Base-by-base conservation (phyloP, 208 protist species). In the Leishmania martiniquensis region DNA sequence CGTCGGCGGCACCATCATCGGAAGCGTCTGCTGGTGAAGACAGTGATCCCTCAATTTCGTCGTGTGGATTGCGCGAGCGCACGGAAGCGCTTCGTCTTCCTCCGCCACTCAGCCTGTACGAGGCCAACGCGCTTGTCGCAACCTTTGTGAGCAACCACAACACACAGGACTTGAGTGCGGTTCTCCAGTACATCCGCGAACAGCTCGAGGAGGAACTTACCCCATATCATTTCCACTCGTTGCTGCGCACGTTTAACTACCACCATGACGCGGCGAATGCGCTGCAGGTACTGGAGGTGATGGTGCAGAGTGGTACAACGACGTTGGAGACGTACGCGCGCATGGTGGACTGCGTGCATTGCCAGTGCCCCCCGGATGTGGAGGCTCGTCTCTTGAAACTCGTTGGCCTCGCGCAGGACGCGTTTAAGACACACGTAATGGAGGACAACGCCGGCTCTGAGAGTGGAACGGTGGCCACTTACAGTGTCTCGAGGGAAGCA, bases 161-260 rank as follows among this genome's bases (percentile, higher is more conserved):
- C 75, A 83, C 80, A 2, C 90, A 89, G 62, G 89, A 93, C 63
- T 66, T 96, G 34, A 92, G 90, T 68, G 77, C 81, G 12, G 70
- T 86, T 10, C 72, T 96, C 42, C 91, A 95, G 83, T 93, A 96
- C 81, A 88, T 95, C 20, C 90, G 92, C 45, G 91, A 95, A 80
- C 87, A 76, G 15, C 80, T 97, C 9, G 76, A 78, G 22, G 80
- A 93, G 82, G 81, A 86, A 37, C 82, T 97, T 69, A 71, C 77
- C 13, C 76, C 81, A 22, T 90, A 84, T 55, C 92, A 97, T 83
- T 94, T 94, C 82, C 88, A 96, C 82, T 76, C 91, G 6, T 81
- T 97, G 37, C 85, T 97, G 59, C 94, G 94, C 52, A 84, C 89
- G 44, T 95, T 97, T 70, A 94, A 85, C 84, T 88, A 93, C 62